Evolutionary conservation across 108 stramenopile genomes (phyloP).

Genomic region (Thalassiosira profunda): DNA sequence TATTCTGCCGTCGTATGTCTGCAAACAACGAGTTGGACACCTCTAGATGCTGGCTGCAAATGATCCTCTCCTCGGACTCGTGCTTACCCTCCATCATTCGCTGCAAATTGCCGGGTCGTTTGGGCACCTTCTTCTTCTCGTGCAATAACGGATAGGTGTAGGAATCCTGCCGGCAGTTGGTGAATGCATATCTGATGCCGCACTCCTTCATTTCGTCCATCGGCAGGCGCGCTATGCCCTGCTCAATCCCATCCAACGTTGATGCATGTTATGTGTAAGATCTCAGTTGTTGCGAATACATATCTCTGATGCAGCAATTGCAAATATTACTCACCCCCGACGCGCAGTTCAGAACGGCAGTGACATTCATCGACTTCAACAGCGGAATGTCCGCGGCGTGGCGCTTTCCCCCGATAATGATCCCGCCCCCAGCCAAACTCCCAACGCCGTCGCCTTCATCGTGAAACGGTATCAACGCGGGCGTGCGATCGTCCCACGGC

Average conservation of each 20-base stretch:
- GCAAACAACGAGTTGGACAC: conserved; percentile 63
- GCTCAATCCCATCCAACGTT: too few relatives aligned
- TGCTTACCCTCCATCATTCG: background rate
- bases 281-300: too few relatives aligned
- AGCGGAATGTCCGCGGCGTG: conserved; percentile 66
- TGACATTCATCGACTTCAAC: conserved; percentile 57
- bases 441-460: conserved; percentile 17
- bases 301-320: too few relatives aligned
- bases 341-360: conserved; percentile 81
- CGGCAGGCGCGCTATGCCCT: conserved; percentile 70
- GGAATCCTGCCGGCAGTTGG: conserved; percentile 74
- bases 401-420: conserved; percentile 67
- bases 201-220: conserved; percentile 65
- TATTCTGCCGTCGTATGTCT: conserved; percentile 33
- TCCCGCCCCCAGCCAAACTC: conserved; percentile 33
- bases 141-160: conserved; percentile 73
- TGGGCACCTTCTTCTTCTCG: conserved; percentile 33
- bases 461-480: conserved; percentile 44
- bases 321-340: conserved; percentile 42
- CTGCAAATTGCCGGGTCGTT: background rate
- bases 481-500: conserved; percentile 36
- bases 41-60: conserved; percentile 61
- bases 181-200: conserved; percentile 74
- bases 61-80: conserved; percentile 3
- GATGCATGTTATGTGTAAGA: too few relatives aligned